phyloP scores from a whole-genome alignment of 257 asterid species.

The Asclepias syriaca region DNA sequence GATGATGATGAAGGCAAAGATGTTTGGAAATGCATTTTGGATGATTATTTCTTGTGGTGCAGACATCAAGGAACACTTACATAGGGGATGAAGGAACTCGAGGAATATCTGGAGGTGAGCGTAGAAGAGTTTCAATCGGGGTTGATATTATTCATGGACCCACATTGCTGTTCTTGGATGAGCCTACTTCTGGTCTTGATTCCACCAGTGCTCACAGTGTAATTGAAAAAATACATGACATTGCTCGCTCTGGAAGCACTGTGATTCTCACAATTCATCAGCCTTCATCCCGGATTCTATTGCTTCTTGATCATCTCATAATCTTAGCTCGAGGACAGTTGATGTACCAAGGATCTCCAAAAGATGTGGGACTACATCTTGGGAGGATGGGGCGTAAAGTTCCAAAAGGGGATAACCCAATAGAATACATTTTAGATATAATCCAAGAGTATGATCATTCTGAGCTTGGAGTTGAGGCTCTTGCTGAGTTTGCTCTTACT shows the following conservation, averaged over 20 bases:
- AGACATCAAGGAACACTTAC: conserved; percentile 73
- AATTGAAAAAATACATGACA: conserved; percentile 71
- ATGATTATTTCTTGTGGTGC: conserved; percentile 4
- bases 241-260: conserved; percentile 71
- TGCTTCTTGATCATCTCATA: conserved; percentile 67
- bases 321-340: conserved; percentile 83
- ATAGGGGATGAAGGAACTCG: conserved; percentile 91
- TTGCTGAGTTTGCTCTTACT: conserved; percentile 66
- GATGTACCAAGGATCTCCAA: conserved; percentile 81
- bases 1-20: background rate
- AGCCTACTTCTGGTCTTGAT: conserved; percentile 85
- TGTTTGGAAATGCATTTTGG: background rate
- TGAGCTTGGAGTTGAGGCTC: conserved; percentile 54
- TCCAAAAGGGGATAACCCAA: conserved; percentile 66
- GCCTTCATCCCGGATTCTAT: conserved; percentile 69
- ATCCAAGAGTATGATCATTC: conserved; percentile 81
- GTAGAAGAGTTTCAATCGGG: conserved; percentile 80
- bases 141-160: conserved; percentile 89
- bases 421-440: conserved; percentile 67
- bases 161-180: conserved; percentile 64
- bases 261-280: conserved; percentile 84
- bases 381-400: conserved; percentile 50
- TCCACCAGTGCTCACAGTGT: conserved; percentile 88
- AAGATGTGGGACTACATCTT: conserved; percentile 58
- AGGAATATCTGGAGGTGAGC: conserved; percentile 90